Evolutionary conservation across 2,329 filamentous ascomycete genomes (phyloP), one percentile per base, ranked within the genome.

Genomic region (Aureobasidium pullulans): DNA sequence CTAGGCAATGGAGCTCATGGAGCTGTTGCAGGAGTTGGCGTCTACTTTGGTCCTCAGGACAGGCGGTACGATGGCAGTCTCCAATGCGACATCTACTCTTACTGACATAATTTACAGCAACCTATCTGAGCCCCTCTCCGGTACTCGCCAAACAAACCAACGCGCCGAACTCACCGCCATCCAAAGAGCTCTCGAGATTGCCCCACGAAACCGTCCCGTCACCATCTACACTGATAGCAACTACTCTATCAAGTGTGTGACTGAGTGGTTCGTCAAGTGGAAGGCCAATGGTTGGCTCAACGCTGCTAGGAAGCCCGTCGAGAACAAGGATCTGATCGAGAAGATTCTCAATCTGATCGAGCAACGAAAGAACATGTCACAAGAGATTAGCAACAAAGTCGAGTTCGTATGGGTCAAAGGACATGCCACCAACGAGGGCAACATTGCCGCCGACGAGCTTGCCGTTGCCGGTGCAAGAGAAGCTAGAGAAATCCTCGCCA

Each of bases 161-260:
- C 88, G 94, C 3, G 94, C 93, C n/a, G 94, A 99, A 75, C 79
- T 99, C 61, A 92, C 89, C 28, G 94, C 91, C 7, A 87, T 97
- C 63, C 78, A 89, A 32, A 87, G 92, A 60, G 92, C 92, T 0
- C 79, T 97, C 23, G 85, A 96, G 68, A 82, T 87, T 47, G 84
- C 86, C 1, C 86, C 89, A 0, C 74, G 82, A 15, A 79, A 86
- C 60, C 81, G 88, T 60, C 79, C 84, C 61, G 81, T 95, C 11
- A 81, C 85, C 60, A 95, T 99, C 64, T 82, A 86, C 70, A 91
- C 86, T n/a, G 94, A 99, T 74, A 94, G 89, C 72, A 85, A 86
- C 68, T 97, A 97, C 75, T 82, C 89, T 1, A 96, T 96, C 72
- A 87, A 92, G 65, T 97, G 93, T 69, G 84, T 91, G 29, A 96